phyloP scores from a whole-genome alignment of 495 filamentous ascomycete species.

The Podospora fimiseda region DNA sequence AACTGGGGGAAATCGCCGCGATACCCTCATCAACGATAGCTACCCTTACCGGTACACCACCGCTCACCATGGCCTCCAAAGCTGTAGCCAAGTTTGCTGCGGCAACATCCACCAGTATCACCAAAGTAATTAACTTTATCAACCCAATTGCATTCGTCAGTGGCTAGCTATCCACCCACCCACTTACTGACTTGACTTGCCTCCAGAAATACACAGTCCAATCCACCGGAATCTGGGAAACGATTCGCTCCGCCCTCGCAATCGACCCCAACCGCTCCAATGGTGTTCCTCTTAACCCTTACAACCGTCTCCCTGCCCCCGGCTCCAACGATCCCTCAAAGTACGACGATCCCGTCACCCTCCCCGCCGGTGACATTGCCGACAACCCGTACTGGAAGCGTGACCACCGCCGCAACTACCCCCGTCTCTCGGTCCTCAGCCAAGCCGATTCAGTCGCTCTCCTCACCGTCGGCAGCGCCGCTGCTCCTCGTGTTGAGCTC shows the following conservation, averaged over 20 bases:
- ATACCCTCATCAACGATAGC: too few species aligned
- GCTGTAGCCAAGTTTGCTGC: constrained; percentile 46
- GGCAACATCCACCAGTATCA: constrained; percentile 39
- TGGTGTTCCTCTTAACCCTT: constrained; percentile 86
- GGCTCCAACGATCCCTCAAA: constrained; percentile 65
- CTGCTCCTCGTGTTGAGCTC: constrained; percentile 72
- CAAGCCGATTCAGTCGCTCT: constrained; percentile 83
- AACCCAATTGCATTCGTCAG: constrained; percentile 4
- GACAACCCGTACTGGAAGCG: constrained; percentile 99
- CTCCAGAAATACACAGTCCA: constrained; percentile 94
- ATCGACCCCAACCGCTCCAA: constrained; percentile 85
- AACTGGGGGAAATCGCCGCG: too few species aligned
- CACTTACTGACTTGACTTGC: not conserved
- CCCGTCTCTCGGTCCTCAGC: constrained; percentile 68
- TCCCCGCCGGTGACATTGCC: constrained; percentile 89
- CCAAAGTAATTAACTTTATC: constrained; percentile 31
- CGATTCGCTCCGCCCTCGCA: constrained; percentile 67
- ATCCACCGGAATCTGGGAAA: constrained; percentile 83
- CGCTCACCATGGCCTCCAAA: constrained; percentile 50
- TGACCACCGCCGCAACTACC: constrained; percentile 78
- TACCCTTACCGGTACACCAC: too few species aligned
- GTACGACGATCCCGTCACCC: constrained; percentile 86
- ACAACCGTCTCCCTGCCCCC: constrained; percentile 84
- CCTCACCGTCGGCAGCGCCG: constrained; percentile 76
- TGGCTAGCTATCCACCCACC: too few species aligned